These are phyloP conservation scores for Funneliformis mosseae DNA, from an alignment of 192 early-diverging fungal species.

Conservation along the genomic window DNA sequence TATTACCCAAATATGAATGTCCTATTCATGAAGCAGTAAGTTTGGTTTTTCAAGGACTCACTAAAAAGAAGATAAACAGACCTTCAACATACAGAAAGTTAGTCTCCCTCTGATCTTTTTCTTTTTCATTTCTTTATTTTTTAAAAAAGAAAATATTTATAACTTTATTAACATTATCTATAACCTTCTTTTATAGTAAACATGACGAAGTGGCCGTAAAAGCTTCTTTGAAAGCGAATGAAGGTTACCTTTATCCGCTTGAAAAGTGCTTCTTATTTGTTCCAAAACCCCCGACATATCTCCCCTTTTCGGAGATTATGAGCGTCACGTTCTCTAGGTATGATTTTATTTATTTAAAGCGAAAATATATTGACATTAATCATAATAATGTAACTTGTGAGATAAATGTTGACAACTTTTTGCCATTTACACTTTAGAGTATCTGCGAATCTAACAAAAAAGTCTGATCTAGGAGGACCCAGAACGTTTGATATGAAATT, in stretches of 20 bases:
- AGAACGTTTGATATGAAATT: constrained; percentile 96
- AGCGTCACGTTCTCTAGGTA: constrained; percentile 90
- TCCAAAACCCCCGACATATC: constrained; percentile 90
- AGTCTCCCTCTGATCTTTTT: too few relatives aligned
- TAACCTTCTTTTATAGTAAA: constrained; percentile 56
- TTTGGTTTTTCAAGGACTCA: constrained; percentile 82
- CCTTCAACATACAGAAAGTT: constrained; percentile 45
- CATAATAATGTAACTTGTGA: not conserved
- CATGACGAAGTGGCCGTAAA: constrained; percentile 84
- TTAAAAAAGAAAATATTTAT: not conserved
- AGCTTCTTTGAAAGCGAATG: constrained; percentile 96
- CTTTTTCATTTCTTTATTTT: not conserved
- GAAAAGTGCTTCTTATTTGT: constrained; percentile 94
- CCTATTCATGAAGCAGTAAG: constrained; percentile 84
- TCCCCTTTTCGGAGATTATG: constrained; percentile 83
- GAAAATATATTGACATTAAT: constrained; percentile 5
- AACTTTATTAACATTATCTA: not conserved
- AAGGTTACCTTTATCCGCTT: constrained; percentile 90
- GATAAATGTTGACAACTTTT: not conserved
- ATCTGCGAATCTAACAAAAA: constrained; percentile 35
- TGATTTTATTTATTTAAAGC: constrained; percentile 39
- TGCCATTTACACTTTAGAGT: constrained; percentile 35
- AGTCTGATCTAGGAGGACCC: constrained; percentile 52
- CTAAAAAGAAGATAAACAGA: constrained; percentile 73
- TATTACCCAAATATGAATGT: constrained; percentile 85